Evolutionary conservation across 163 green algal genomes (phyloP).

Genomic region (Chlorella variabilis): DNA sequence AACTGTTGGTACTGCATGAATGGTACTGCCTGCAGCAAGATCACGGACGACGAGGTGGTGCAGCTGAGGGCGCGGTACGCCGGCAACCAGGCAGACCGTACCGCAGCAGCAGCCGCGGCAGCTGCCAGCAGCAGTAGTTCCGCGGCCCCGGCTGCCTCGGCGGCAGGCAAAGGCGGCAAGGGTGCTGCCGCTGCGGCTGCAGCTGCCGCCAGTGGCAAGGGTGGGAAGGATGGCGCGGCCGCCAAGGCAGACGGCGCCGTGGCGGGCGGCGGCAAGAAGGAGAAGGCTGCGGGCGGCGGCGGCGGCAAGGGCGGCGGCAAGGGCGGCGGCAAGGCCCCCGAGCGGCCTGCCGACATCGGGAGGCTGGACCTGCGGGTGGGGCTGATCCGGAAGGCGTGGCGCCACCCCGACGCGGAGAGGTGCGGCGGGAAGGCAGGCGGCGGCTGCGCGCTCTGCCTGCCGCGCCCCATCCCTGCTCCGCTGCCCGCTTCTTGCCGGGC

Average conservation of each 20-base stretch:
- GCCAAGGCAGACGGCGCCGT: constrained; percentile 21
- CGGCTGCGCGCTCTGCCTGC: too few species aligned
- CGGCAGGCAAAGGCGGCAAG: constrained; percentile 12
- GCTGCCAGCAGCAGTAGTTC: not conserved
- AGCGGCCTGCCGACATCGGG: constrained; percentile 77
- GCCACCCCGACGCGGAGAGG: constrained; percentile 86
- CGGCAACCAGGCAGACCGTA: constrained; percentile 69
- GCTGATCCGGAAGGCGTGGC: constrained; percentile 74
- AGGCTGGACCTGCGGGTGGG: constrained; percentile 91
- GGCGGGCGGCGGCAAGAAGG: constrained; percentile 28
- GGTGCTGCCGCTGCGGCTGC: not conserved
- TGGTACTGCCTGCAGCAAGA: constrained; percentile 60
- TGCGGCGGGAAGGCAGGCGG: not conserved
- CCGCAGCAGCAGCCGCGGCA: constrained; percentile 51
- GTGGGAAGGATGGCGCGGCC: not conserved
- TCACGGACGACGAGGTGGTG: constrained; percentile 81
- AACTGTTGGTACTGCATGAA: too few species aligned
- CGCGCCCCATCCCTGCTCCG: too few species aligned
- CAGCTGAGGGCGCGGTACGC: constrained; percentile 67
- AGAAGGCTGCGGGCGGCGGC: constrained; percentile 43
- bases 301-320: constrained; percentile 8
- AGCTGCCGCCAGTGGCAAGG: not conserved
- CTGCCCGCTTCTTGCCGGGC: too few species aligned
- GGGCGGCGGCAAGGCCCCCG: constrained; percentile 34
- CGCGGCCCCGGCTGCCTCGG: not conserved